phyloP scores from a whole-genome alignment of 345 rosid genomes.

The Populus deltoides region DNA sequence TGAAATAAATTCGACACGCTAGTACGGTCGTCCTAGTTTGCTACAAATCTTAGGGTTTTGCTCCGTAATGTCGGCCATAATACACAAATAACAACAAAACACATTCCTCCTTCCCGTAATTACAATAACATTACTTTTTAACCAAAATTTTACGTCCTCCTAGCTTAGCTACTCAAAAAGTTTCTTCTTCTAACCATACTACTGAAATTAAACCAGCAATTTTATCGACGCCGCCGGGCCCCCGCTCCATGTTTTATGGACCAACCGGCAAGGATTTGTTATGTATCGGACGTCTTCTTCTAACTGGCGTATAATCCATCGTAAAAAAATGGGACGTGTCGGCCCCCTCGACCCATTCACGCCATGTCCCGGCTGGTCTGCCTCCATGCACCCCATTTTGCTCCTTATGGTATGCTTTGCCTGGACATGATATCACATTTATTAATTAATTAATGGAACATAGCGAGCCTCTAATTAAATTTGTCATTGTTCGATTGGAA shows the following conservation, averaged over 20 bases:
- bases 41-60: conserved; percentile 30
- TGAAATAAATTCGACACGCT: not conserved
- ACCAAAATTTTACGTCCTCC: conserved; percentile 13
- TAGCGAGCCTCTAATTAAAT: not conserved
- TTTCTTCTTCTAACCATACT: not conserved
- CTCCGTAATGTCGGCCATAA: conserved; percentile 42
- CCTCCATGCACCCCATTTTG: conserved; percentile 24
- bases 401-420: conserved; percentile 24
- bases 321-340: conserved; percentile 46
- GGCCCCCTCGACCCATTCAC: conserved; percentile 32
- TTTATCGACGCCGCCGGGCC: not conserved
- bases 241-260: conserved; percentile 35
- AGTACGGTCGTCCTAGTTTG: not conserved
- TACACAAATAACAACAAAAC: conserved; percentile 13
- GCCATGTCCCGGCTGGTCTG: conserved; percentile 22
- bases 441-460: not conserved
- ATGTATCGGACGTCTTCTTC: conserved; percentile 72
- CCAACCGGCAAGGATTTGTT: conserved; percentile 61
- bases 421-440: conserved; percentile 23
- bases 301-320: conserved; percentile 67
- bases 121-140: conserved; percentile 30
- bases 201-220: not conserved
- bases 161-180: not conserved
- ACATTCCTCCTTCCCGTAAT: conserved; percentile 23
- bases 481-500: not conserved